These are phyloP conservation scores for Candida parachauliodes DNA, from an alignment of 805 yeast species.

Conservation along the genomic window DNA sequence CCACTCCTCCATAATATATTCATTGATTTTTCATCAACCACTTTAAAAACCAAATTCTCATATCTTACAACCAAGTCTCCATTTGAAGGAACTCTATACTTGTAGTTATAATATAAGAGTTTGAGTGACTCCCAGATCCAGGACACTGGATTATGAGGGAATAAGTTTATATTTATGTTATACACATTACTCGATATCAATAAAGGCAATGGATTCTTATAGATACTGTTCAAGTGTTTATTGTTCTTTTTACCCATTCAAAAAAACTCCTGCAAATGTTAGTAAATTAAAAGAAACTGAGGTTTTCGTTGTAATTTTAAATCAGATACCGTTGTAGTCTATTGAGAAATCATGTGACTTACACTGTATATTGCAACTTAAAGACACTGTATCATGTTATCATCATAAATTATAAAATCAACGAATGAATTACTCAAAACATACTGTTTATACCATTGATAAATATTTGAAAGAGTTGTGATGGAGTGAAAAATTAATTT, in stretches of 20 bases:
- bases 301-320: background rate
- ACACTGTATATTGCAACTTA: conserved; percentile 37
- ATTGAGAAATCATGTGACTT: conserved; percentile 71
- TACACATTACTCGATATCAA: conserved; percentile 31
- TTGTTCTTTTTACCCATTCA: conserved; percentile 31
- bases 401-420: conserved; percentile 16
- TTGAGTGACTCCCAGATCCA: conserved; percentile 46
- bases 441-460: conserved; percentile 5
- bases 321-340: conserved; percentile 99
- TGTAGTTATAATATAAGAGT: conserved; percentile 15
- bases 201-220: conserved; percentile 57
- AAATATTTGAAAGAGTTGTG: too few relatives aligned
- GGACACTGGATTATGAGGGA: conserved; percentile 68
- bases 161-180: conserved; percentile 43
- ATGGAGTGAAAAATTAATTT: too few relatives aligned
- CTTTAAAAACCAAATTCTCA: conserved; percentile 31
- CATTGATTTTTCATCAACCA: conserved; percentile 46
- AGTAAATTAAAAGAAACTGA: background rate
- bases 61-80: conserved; percentile 18
- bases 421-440: background rate
- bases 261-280: conserved; percentile 2
- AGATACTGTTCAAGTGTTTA: conserved; percentile 26
- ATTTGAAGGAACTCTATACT: background rate
- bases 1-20: conserved; percentile 73
- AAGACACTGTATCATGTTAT: conserved; percentile 19